Evolutionary conservation across 345 rosid genomes (phyloP).

Genomic region (Cardiospermum halicacabum): DNA sequence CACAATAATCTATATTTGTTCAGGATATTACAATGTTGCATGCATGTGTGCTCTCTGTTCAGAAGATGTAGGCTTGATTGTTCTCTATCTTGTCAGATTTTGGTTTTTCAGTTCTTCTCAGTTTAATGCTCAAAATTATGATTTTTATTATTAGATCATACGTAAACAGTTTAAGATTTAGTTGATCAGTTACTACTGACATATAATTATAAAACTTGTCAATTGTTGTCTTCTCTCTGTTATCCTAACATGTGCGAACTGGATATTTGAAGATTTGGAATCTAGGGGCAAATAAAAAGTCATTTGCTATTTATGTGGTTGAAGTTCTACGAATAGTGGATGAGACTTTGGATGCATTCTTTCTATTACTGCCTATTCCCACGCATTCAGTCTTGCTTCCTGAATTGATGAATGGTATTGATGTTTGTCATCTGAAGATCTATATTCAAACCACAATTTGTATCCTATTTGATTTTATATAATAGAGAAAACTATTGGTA

Average conservation of each 20-base stretch:
- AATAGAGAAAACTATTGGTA: no score
- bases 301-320: conserved; percentile 74
- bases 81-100: not conserved
- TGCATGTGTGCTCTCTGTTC: not conserved
- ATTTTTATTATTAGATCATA: not conserved
- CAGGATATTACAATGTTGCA: not conserved
- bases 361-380: conserved; percentile 82
- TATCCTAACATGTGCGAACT: conserved; percentile 1
- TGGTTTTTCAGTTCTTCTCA: not conserved
- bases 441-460: no score
- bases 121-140: not conserved
- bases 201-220: not conserved
- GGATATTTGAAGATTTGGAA: conserved; percentile 64
- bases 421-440: conserved; percentile 70
- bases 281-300: conserved; percentile 64
- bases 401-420: conserved; percentile 68
- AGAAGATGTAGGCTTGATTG: not conserved
- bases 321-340: conserved; percentile 81
- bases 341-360: conserved; percentile 90
- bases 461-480: no score
- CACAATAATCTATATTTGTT: not conserved
- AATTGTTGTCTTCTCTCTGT: no score
- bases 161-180: not conserved
- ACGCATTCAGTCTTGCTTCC: conserved; percentile 77
- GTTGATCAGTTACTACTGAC: not conserved